A percentile compares a stretch with the other conserved stretches of the same genome.
Conservation (phyloP, 2,329 filamentous ascomycete genomes). For the Albifimbria verrucaria region DNA sequence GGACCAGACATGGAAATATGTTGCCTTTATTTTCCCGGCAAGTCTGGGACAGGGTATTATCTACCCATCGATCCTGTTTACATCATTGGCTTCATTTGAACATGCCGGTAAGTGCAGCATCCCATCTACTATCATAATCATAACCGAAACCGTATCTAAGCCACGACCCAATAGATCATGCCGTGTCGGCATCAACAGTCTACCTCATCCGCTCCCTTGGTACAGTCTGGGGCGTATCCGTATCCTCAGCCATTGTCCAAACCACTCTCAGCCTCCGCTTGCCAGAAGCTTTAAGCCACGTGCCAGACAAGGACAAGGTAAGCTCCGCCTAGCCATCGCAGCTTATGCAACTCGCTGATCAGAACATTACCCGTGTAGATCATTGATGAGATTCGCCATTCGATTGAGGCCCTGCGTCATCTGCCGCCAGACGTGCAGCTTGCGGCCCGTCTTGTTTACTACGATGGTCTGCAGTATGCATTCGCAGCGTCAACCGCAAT, state of each 20-base stretch:
- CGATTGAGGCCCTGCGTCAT: conserved; percentile 50
- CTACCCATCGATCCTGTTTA: conserved; percentile 58
- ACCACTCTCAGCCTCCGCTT: conserved; percentile 55
- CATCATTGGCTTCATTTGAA: conserved; percentile 59
- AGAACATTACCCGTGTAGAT: conserved; percentile 35
- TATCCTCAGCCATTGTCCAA: conserved; percentile 60
- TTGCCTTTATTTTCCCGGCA: conserved; percentile 54
- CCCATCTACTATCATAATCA: background rate
- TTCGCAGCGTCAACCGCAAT: conserved; percentile 54
- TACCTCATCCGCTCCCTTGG: conserved; percentile 63
- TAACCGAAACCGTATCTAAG: background rate
- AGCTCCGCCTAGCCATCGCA: conserved; percentile 17
- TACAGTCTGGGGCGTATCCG: conserved; percentile 61
- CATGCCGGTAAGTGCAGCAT: conserved; percentile 53
- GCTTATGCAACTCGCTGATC: background rate
- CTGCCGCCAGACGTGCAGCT: conserved; percentile 55
- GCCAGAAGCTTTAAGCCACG: conserved; percentile 47
- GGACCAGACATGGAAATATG: conserved; percentile 52
- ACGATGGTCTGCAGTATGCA: conserved; percentile 52
- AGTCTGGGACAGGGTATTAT: conserved; percentile 59
- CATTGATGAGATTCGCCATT: conserved; percentile 60
- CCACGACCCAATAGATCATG: conserved; percentile 45
- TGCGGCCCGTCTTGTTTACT: conserved; percentile 56
- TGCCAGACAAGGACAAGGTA: conserved; percentile 58
- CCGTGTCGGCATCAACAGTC: conserved; percentile 59